phyloP scores from a whole-genome alignment of 139 green algal species.

The Bryopsis sp. region DNA sequence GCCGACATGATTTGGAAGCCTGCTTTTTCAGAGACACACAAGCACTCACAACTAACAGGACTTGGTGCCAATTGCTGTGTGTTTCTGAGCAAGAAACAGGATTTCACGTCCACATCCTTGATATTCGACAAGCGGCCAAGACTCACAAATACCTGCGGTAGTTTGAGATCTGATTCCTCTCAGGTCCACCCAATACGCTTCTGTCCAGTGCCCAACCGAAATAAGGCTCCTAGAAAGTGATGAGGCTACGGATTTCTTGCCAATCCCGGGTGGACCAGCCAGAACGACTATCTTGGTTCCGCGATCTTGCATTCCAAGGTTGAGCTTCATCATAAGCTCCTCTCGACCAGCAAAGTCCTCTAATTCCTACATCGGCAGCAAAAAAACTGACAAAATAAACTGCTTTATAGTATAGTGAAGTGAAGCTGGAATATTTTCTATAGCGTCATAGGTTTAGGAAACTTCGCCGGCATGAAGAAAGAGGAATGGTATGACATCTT shows the following conservation, averaged over 20 bases:
- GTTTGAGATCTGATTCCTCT: slow-evolving; percentile 17
- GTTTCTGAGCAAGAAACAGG: too few relatives aligned
- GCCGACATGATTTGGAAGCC: slow-evolving; percentile 12
- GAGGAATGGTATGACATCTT: too few relatives aligned
- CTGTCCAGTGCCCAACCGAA: slow-evolving; percentile 22
- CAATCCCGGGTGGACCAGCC: not conserved
- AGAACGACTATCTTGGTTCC: not conserved
- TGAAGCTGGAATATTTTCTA: too few relatives aligned
- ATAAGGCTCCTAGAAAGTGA: slow-evolving; percentile 22
- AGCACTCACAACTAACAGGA: not conserved
- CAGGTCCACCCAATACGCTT: slow-evolving; percentile 34
- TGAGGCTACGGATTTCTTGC: slow-evolving; percentile 17
- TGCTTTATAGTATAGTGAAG: not conserved
- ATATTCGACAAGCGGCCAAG: not conserved
- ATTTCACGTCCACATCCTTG: not conserved
- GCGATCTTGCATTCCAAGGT: slow-evolving; percentile 3
- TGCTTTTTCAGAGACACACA: too few relatives aligned
- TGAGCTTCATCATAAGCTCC: slow-evolving; percentile 6
- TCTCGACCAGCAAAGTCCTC: not conserved
- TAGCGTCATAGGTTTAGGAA: too few relatives aligned
- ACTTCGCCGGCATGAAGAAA: too few relatives aligned
- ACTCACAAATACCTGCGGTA: slow-evolving; percentile 21
- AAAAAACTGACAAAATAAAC: not conserved
- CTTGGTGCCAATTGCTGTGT: too few relatives aligned
- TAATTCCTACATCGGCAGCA: not conserved